phyloP scores from a whole-genome alignment of 192 early-diverging fungal genomes.

The Backusella westeae region DNA sequence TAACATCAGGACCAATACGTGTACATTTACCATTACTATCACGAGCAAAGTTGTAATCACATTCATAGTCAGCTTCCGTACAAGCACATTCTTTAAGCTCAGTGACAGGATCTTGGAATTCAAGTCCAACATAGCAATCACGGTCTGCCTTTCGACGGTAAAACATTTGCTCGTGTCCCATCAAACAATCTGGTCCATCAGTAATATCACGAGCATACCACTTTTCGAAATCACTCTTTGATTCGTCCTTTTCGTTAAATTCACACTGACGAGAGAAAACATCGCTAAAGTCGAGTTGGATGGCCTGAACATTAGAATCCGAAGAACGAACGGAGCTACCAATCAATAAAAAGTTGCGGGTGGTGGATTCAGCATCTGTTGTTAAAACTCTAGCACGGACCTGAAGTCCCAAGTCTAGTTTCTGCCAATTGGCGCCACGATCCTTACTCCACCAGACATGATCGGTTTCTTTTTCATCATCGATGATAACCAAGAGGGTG shows the following conservation, averaged over 20 bases:
- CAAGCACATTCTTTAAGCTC: slow-evolving; percentile 70
- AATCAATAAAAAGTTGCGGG: slow-evolving; percentile 66
- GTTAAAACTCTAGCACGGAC: slow-evolving; percentile 67
- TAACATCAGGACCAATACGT: slow-evolving; percentile 45
- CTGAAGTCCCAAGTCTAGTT: slow-evolving; percentile 40
- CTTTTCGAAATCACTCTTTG: slow-evolving; percentile 66
- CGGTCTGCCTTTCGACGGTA: slow-evolving; percentile 75
- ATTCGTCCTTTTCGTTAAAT: slow-evolving; percentile 53
- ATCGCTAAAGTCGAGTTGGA: slow-evolving; percentile 72
- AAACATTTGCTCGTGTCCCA: slow-evolving; percentile 76
- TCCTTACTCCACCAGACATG: slow-evolving; percentile 75
- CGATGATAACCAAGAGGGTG: slow-evolving; percentile 68
- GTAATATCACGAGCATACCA: slow-evolving; percentile 62
- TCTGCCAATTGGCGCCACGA: slow-evolving; percentile 72
- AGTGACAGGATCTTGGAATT: slow-evolving; percentile 57
- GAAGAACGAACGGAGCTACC: slow-evolving; percentile 29
- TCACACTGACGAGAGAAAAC: slow-evolving; percentile 66
- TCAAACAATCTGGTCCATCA: slow-evolving; percentile 69
- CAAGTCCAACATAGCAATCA: slow-evolving; percentile 70
- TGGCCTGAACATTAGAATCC: slow-evolving; percentile 31
- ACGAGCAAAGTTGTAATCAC: slow-evolving; percentile 81
- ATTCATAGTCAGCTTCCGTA: slow-evolving; percentile 86
- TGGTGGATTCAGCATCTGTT: slow-evolving; percentile 79
- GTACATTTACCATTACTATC: slow-evolving; percentile 54
- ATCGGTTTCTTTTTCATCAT: slow-evolving; percentile 53